Evolutionary conservation across 352 stramenopile genomes (phyloP).

Genomic region (Phytophthora cryptogea): DNA sequence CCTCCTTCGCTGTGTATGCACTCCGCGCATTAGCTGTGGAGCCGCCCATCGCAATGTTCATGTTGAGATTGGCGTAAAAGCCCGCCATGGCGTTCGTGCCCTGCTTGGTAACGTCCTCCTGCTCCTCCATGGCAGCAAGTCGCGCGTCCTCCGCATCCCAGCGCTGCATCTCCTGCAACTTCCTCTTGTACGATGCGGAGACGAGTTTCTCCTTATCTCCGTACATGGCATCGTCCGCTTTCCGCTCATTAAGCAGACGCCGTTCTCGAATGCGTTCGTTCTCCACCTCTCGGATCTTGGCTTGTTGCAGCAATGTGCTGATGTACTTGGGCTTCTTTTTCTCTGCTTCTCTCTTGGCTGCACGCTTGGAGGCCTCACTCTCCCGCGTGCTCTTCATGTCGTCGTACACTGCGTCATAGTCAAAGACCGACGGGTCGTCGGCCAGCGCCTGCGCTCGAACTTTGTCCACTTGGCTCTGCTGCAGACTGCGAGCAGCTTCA

Average conservation of each 20-base stretch:
- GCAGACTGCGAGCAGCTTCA: conserved; percentile 59
- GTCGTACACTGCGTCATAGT: conserved; percentile 93
- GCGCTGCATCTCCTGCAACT: conserved; percentile 88
- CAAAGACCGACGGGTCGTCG: conserved; percentile 86
- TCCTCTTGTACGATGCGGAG: conserved; percentile 91
- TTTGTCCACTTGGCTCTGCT: conserved; percentile 53
- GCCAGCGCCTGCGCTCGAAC: conserved; percentile 60
- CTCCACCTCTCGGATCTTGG: conserved; percentile 90
- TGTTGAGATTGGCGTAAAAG: conserved; percentile 93
- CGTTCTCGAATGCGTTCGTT: conserved; percentile 89
- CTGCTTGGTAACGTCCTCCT: conserved; percentile 79
- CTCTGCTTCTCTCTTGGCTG: conserved; percentile 56
- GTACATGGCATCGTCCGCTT: conserved; percentile 80
- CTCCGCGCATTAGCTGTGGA: conserved; percentile 70
- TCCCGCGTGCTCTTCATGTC: conserved; percentile 62
- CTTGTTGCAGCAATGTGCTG: conserved; percentile 84
- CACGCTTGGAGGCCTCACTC: conserved; percentile 43
- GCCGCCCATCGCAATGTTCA: conserved; percentile 92
- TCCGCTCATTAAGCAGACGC: conserved; percentile 82
- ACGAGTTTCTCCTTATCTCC: conserved; percentile 92
- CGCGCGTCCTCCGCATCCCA: conserved; percentile 86
- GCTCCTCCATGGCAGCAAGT: conserved; percentile 64
- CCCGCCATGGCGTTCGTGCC: conserved; percentile 75
- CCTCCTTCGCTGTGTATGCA: conserved; percentile 74
- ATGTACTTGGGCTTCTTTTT: conserved; percentile 91